A percentile compares a stretch with the other conserved stretches of the same genome.
Evolutionary conservation across 1,284 basidiomycete species (phyloP).

Genomic region (Rhodotorula sp.): DNA sequence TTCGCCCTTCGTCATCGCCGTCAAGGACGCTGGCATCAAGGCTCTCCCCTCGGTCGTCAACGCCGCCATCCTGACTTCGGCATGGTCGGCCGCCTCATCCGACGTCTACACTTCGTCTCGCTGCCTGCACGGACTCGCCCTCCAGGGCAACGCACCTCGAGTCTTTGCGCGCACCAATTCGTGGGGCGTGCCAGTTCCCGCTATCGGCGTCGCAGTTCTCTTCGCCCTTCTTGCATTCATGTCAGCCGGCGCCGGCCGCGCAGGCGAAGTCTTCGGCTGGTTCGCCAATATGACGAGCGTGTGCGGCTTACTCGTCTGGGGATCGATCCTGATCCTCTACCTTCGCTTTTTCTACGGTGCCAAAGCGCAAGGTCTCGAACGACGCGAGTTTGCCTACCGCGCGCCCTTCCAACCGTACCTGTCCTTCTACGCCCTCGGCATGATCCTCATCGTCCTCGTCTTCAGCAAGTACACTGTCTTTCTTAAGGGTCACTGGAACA

Average conservation of each 20-base stretch:
- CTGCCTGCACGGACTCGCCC: conserved; percentile 56
- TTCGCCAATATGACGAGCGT: conserved; percentile 46
- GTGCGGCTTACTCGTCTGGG: conserved; percentile 30
- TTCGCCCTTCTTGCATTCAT: conserved; percentile 61
- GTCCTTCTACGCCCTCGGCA: conserved; percentile 32
- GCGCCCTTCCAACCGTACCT: conserved; percentile 50
- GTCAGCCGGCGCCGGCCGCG: neutral
- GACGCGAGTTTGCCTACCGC: conserved; percentile 59
- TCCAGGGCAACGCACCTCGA: conserved; percentile 65
- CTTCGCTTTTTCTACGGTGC: conserved; percentile 53
- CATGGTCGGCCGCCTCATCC: conserved; percentile 58
- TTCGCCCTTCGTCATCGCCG: conserved; percentile 41
- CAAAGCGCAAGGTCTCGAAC: conserved; percentile 60
- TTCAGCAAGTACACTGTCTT: conserved; percentile 32
- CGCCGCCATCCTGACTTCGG: conserved; percentile 53
- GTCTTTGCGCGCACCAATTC: conserved; percentile 64
- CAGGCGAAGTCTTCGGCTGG: conserved; percentile 31
- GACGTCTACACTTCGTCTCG: conserved; percentile 58
- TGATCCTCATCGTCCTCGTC: conserved; percentile 26
- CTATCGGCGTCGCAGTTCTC: conserved; percentile 56
- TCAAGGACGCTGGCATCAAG: conserved; percentile 39
- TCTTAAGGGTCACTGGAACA: conserved; percentile 12
- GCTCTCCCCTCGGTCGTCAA: conserved; percentile 48
- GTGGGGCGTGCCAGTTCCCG: conserved; percentile 65
- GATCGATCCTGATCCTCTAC: conserved; percentile 30